phyloP scores from a whole-genome alignment of 2,329 filamentous ascomycete genomes.

The Calonectria crousiana region DNA sequence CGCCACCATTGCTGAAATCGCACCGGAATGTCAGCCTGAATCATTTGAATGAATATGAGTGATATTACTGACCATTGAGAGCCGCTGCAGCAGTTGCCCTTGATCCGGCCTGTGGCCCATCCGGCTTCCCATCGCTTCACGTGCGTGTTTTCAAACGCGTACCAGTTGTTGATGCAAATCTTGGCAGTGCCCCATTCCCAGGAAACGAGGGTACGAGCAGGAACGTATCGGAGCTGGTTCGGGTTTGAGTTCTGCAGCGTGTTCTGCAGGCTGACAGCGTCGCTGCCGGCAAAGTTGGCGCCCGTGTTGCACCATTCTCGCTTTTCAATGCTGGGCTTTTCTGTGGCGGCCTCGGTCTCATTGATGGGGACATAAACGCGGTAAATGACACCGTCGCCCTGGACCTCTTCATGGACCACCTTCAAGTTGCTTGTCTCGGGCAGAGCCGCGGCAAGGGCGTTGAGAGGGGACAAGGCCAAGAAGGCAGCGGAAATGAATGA shows the following conservation, averaged over 20 bases:
- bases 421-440: not conserved
- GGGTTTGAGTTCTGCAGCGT: not conserved
- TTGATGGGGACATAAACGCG: not conserved
- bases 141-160: not conserved
- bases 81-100: not conserved
- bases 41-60: not conserved
- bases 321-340: not conserved
- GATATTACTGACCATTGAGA: not conserved
- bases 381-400: not conserved
- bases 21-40: not conserved
- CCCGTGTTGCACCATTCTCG: not conserved
- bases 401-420: not conserved
- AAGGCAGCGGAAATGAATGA: not conserved
- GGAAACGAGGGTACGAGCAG: not conserved
- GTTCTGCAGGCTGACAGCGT: not conserved
- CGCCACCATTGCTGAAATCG: not conserved
- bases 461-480: not conserved
- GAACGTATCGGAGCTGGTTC: not conserved
- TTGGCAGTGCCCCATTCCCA: not conserved
- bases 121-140: not conserved
- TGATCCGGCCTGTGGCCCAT: not conserved
- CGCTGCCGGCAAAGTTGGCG: not conserved
- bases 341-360: not conserved
- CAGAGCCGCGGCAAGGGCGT: not conserved
- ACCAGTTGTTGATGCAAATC: not conserved